Conservation (phyloP, 176 grass and related monocot species). For the Eragrostis curvula region DNA sequence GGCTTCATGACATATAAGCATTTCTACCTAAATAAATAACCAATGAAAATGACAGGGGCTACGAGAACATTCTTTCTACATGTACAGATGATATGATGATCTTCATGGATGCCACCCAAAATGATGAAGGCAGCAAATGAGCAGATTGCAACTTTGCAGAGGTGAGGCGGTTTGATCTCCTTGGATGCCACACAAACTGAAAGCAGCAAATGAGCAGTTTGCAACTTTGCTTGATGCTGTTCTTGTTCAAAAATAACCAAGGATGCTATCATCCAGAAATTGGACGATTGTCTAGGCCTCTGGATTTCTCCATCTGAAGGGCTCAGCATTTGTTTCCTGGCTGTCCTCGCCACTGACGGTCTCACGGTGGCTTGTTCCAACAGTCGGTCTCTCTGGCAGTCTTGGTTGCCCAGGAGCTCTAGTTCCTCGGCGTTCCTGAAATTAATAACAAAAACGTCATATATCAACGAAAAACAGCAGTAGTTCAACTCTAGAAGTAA, state of each 20-base stretch:
- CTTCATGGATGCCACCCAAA: slow-evolving; percentile 16
- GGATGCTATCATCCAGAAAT: slow-evolving; percentile 16
- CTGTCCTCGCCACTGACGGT: slow-evolving; percentile 35
- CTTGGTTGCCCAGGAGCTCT: slow-evolving; percentile 56
- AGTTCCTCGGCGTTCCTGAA: slow-evolving; percentile 63
- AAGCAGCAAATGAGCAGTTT: background rate
- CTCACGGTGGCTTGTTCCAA: slow-evolving; percentile 24
- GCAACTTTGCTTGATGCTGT: background rate
- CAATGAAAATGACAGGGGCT: slow-evolving; percentile 11
- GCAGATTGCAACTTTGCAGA: background rate
- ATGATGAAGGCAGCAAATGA: background rate
- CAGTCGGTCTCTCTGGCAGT: slow-evolving; percentile 38
- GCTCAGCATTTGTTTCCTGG: slow-evolving; percentile 19
- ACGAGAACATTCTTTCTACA: background rate
- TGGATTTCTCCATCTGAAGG: slow-evolving; percentile 70
- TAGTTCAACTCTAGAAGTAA: background rate
- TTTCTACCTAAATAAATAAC: slow-evolving; percentile 44
- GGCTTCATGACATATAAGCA: background rate
- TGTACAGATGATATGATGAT: slow-evolving; percentile 37
- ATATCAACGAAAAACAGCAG: background rate
- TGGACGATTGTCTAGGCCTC: slow-evolving; percentile 21
- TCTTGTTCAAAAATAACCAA: slow-evolving; percentile 28
- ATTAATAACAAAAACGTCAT: background rate
- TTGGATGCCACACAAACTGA: slow-evolving; percentile 3
- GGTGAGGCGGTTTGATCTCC: slow-evolving; percentile 19